Evolutionary conservation across 1,139 yeast species (phyloP).

Genomic region (Yamadazyma spencermartinsiae): DNA sequence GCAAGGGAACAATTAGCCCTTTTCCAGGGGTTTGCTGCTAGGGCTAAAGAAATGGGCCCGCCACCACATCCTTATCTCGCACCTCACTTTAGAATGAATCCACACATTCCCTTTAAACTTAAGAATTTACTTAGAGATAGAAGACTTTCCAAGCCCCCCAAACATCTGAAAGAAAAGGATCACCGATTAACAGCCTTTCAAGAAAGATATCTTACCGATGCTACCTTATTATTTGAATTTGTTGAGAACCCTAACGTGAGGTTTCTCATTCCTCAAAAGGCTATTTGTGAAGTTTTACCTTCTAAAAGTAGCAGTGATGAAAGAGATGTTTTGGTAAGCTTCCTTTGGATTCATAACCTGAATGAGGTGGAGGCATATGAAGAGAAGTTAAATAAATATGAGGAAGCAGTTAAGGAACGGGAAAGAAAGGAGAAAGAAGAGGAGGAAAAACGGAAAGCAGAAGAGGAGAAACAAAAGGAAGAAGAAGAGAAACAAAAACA

Average conservation of each 20-base stretch:
- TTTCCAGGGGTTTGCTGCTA: slow-evolving; percentile 75
- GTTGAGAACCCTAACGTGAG: slow-evolving; percentile 77
- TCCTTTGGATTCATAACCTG: slow-evolving; percentile 58
- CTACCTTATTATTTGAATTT: slow-evolving; percentile 82
- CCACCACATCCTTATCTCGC: slow-evolving; percentile 37
- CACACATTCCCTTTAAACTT: slow-evolving; percentile 19
- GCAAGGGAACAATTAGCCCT: slow-evolving; percentile 65
- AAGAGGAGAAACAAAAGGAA: slow-evolving; percentile 21
- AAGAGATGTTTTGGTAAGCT: slow-evolving; percentile 62
- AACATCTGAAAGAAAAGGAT: slow-evolving; percentile 26
- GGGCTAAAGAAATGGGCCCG: slow-evolving; percentile 77
- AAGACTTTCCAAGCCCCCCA: slow-evolving; percentile 18
- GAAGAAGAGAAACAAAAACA: slow-evolving; percentile 18
- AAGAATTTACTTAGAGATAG: slow-evolving; percentile 26
- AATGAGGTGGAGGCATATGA: slow-evolving; percentile 52
- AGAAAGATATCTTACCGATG: slow-evolving; percentile 64
- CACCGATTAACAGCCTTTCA: slow-evolving; percentile 72
- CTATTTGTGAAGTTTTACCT: slow-evolving; percentile 64
- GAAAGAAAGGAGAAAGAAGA: slow-evolving; percentile 25
- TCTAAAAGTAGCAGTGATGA: slow-evolving; percentile 24
- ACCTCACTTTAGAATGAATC: slow-evolving; percentile 16
- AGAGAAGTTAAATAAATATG: slow-evolving; percentile 30
- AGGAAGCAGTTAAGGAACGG: slow-evolving; percentile 23
- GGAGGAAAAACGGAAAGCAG: slow-evolving; percentile 27
- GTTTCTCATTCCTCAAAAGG: slow-evolving; percentile 70